A percentile compares a stretch with the other conserved stretches of the same genome.
These are phyloP conservation scores for Bassia scoparia DNA, from an alignment of 148 eudicot genomes.

Conservation along the genomic window DNA sequence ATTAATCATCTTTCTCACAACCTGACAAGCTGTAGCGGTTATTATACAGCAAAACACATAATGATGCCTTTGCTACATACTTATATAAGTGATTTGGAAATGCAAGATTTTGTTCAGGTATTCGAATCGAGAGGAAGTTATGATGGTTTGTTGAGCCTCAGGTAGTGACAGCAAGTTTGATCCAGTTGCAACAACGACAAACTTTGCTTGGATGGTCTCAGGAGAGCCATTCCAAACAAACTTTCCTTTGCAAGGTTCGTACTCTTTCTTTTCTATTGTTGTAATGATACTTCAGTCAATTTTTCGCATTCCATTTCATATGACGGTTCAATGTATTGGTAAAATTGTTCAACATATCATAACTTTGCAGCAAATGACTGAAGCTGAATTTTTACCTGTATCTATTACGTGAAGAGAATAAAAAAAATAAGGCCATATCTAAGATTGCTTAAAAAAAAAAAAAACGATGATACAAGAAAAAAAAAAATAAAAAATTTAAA, in stretches of 20 bases:
- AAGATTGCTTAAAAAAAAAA: too few relatives aligned
- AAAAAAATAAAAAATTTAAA: too few relatives aligned
- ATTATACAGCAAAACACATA: background rate
- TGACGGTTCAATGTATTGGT: too few relatives aligned
- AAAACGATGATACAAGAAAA: too few relatives aligned
- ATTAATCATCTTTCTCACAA: slow-evolving; percentile 55
- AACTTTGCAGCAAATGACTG: too few relatives aligned
- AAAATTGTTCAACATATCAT: too few relatives aligned
- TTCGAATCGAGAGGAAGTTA: slow-evolving; percentile 41
- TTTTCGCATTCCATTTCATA: background rate
- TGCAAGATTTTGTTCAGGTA: slow-evolving; percentile 30
- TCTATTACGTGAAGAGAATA: too few relatives aligned
- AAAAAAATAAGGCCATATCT: too few relatives aligned
- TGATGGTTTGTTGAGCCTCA: slow-evolving; percentile 56
- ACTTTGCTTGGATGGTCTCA: slow-evolving; percentile 40
- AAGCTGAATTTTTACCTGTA: too few relatives aligned
- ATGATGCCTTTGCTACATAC: background rate
- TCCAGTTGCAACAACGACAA: slow-evolving; percentile 41
- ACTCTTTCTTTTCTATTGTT: background rate
- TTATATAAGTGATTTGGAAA: background rate
- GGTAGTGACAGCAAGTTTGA: slow-evolving; percentile 31
- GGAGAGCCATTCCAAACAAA: slow-evolving; percentile 46
- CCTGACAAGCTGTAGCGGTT: slow-evolving; percentile 60
- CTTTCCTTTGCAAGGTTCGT: slow-evolving; percentile 52
- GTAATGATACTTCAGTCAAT: background rate